A percentile compares a stretch with the other conserved stretches of the same genome.
phyloP scores from a whole-genome alignment of 768 basidiomycete species.

The Lactarius quietus region DNA sequence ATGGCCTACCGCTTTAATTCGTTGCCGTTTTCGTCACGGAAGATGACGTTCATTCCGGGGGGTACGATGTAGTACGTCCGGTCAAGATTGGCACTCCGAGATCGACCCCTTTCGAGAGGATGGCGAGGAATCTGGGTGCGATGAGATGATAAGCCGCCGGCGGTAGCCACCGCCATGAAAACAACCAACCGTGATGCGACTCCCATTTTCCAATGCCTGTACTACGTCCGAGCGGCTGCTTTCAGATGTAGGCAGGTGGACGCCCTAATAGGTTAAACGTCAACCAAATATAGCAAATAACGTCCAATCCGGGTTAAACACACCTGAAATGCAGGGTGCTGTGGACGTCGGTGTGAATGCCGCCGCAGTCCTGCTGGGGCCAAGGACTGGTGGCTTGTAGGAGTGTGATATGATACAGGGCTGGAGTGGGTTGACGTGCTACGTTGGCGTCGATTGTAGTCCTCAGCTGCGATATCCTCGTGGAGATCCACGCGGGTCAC shows the following conservation, averaged over 20 bases:
- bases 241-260: slow-evolving; percentile 9
- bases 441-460: slow-evolving; percentile 10
- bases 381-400: background rate
- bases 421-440: background rate
- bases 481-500: slow-evolving; percentile 21
- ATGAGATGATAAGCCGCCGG: background rate
- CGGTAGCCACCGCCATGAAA: background rate
- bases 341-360: slow-evolving; percentile 9
- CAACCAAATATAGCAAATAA: slow-evolving; percentile 7
- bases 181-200: slow-evolving; percentile 19
- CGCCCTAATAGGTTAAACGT: slow-evolving; percentile 4
- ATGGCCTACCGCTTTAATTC: slow-evolving; percentile 22
- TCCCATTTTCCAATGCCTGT: slow-evolving; percentile 21
- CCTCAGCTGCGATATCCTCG: slow-evolving; percentile 4
- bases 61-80: slow-evolving; percentile 27
- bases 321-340: slow-evolving; percentile 11
- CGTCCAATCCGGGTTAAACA: background rate
- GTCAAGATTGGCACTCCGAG: slow-evolving; percentile 1
- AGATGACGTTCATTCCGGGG: slow-evolving; percentile 27
- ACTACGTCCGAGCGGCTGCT: slow-evolving; percentile 22
- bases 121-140: slow-evolving; percentile 15
- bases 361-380: background rate
- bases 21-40: slow-evolving; percentile 24
- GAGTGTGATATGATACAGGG: background rate
- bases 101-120: slow-evolving; percentile 6